A percentile compares a stretch with the other conserved stretches of the same genome.
These are phyloP conservation scores for Phyllostachys edulis DNA, from an alignment of 176 grass and related monocot genomes.

Conservation along the genomic window DNA sequence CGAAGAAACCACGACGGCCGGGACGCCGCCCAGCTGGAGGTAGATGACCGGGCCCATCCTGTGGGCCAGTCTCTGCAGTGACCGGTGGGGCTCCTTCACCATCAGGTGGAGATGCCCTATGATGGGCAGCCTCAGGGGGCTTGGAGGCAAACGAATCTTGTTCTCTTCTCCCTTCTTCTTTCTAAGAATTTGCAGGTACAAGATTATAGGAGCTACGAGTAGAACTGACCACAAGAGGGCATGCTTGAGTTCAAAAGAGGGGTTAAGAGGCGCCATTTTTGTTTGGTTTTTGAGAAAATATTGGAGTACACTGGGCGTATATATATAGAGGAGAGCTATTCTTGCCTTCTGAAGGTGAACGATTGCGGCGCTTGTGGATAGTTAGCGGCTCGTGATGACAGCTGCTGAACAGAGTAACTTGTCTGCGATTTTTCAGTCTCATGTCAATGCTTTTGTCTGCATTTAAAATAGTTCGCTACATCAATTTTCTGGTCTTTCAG, in stretches of 20 bases:
- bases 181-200: neutral
- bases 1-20: neutral
- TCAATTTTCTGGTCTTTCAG: too few relatives aligned
- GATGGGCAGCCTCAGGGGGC: neutral
- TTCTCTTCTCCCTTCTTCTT: neutral
- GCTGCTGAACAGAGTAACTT: neutral
- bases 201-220: neutral
- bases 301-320: neutral
- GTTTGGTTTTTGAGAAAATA: neutral
- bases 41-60: neutral
- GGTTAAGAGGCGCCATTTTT: neutral
- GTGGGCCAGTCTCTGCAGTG: neutral
- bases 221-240: neutral
- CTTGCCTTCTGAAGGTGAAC: neutral
- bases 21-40: conserved; percentile 19
- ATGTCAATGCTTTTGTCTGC: neutral
- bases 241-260: neutral
- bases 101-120: conserved; percentile 31
- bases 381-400: neutral
- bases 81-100: neutral
- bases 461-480: too few relatives aligned
- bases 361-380: neutral
- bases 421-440: neutral
- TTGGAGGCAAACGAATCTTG: neutral
- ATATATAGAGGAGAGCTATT: neutral